Percentiles rank a stretch among this genome's conserved stretches.
Conservation (phyloP, 371 early-diverging fungal genomes). For the Mucor saturninus region DNA sequence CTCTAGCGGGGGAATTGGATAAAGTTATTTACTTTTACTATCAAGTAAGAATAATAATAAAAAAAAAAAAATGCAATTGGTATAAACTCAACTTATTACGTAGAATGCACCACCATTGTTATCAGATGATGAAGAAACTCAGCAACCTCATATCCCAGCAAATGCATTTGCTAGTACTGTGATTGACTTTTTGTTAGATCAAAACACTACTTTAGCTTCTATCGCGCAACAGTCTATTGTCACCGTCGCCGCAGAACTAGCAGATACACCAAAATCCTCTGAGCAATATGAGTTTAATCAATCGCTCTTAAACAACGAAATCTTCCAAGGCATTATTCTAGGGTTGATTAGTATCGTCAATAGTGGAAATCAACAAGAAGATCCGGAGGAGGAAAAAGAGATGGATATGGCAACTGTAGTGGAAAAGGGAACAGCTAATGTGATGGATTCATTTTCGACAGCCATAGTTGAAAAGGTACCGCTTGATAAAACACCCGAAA, state of each 20-base stretch:
- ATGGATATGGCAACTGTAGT: neutral
- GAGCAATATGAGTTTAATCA: conserved; percentile 25
- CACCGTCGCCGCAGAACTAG: conserved; percentile 44
- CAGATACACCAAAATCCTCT: conserved; percentile 29
- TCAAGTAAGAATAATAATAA: conserved; percentile 22
- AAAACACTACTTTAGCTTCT: conserved; percentile 54
- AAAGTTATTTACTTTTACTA: conserved; percentile 42
- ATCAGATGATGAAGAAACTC: conserved; percentile 1
- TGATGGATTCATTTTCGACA: conserved; percentile 13
- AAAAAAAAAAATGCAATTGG: neutral
- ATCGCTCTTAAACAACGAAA: conserved; percentile 43
- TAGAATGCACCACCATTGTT: conserved; percentile 14
- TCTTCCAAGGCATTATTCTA: conserved; percentile 45
- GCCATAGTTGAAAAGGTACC: conserved; percentile 12
- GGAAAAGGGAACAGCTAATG: neutral
- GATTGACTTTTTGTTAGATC: conserved; percentile 57
- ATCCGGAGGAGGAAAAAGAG: neutral
- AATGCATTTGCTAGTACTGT: conserved; percentile 47
- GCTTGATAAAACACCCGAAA: conserved; percentile 1
- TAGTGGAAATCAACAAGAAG: conserved; percentile 12
- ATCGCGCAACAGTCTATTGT: conserved; percentile 55
- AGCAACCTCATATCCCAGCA: conserved; percentile 36
- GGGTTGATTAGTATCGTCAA: conserved; percentile 29
- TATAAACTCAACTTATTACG: neutral
- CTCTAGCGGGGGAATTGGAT: conserved; percentile 39